These are phyloP conservation scores for Chenopodium formosanum DNA, from an alignment of 148 eudicot genomes.

Conservation along the genomic window DNA sequence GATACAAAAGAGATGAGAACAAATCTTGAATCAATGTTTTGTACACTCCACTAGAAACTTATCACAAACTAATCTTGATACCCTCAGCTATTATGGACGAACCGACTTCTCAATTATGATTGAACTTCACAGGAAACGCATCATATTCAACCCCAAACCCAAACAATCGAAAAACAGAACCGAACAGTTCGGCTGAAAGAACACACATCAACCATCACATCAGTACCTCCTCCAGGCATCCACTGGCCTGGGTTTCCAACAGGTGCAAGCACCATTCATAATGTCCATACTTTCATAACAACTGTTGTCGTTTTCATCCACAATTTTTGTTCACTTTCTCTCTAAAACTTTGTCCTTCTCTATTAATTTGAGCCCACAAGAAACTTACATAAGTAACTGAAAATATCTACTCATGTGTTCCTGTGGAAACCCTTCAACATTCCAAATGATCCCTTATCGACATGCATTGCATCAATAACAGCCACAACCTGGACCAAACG, in stretches of 20 bases:
- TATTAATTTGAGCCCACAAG: conserved; percentile 5
- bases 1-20: not conserved
- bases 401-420: conserved; percentile 7
- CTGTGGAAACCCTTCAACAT: conserved; percentile 1
- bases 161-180: not conserved
- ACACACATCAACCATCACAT: not conserved
- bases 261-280: not conserved
- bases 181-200: not conserved
- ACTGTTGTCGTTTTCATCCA: not conserved
- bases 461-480: not conserved
- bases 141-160: not conserved
- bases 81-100: not conserved
- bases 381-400: not conserved
- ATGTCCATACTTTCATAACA: not conserved
- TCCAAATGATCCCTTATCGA: not conserved
- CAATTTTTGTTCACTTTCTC: not conserved
- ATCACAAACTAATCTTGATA: not conserved
- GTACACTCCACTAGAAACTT: not conserved
- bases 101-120: not conserved
- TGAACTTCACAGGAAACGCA: not conserved
- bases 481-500: not conserved
- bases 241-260: not conserved
- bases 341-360: not conserved
- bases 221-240: not conserved
- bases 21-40: not conserved